phyloP scores from a whole-genome alignment of 1,284 basidiomycete genomes.

The Flammula alnicola region DNA sequence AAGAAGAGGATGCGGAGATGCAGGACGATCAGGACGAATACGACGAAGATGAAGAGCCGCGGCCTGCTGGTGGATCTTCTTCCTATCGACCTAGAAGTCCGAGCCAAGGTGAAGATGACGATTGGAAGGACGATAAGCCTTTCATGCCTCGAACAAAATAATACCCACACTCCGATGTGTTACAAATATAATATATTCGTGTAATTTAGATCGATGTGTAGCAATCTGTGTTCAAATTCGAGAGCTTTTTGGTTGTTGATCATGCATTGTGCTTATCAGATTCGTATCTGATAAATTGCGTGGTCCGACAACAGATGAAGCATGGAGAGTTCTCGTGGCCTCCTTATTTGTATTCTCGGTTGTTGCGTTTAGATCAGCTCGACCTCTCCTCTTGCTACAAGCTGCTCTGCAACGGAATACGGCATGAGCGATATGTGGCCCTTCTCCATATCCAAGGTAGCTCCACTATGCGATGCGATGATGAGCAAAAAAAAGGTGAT shows the following conservation, averaged over 20 bases:
- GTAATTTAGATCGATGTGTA: constrained; percentile 20
- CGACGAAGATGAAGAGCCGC: constrained; percentile 25
- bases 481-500: constrained; percentile 1
- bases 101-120: constrained; percentile 36
- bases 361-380: constrained; percentile 61
- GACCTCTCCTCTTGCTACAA: constrained; percentile 68
- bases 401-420: constrained; percentile 72
- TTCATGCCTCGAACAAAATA: constrained; percentile 30
- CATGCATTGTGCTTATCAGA: too few relatives aligned
- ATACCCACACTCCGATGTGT: constrained; percentile 3
- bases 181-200: constrained; percentile 16
- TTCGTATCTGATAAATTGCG: too few relatives aligned
- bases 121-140: constrained; percentile 37
- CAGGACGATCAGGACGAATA: constrained; percentile 36
- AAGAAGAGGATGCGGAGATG: constrained; percentile 33
- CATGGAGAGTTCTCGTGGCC: too few relatives aligned
- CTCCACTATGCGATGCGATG: constrained; percentile 48
- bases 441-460: constrained; percentile 64
- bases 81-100: constrained; percentile 33
- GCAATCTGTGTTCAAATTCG: background rate
- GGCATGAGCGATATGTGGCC: constrained; percentile 73
- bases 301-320: too few relatives aligned
- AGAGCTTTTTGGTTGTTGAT: too few relatives aligned
- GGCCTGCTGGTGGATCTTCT: constrained; percentile 14
- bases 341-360: too few relatives aligned